Base-by-base conservation (phyloP, 768 basidiomycete genomes). In the Erythrobasidium yunnanense region DNA sequence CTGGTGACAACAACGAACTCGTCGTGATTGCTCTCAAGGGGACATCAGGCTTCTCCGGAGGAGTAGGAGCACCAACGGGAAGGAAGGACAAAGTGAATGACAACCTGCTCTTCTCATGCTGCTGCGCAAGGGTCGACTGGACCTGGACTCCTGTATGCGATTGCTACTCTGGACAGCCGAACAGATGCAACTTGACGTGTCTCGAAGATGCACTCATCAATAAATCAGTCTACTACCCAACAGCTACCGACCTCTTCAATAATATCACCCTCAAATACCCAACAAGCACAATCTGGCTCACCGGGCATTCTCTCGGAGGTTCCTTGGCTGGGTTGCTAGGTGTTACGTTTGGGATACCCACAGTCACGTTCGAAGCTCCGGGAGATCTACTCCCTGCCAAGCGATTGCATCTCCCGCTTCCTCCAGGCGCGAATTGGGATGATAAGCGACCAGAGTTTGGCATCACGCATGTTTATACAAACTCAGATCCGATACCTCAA, bases 81-180 rank as follows among this genome's bases (percentile, higher is more conserved):
- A 81, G 80, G 72, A 95, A 87, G 76, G 93, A 97, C 79, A 93
- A 91, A 77, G 76, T 85, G 66, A 97, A 97, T 65, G 92, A 96
- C 72, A 97, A 93, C 73, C 78, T 92, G n/a, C 78, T 97, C 33
- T 93, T 93, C 78, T 79, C 89, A 2, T 97, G 93, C 76, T 97
- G 93, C 76, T 97, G 93, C 72, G 92, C 90, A 1, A 81, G 87
- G 5, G 88, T 96, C n/a, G 89, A 87, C 33, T 88, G 90, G 57
- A 88, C 88, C 0, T 97, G 93, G 93, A 83, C 82, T 20, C 81
- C 93, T 0, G 93, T 95, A 0, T 97, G 93, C 74, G 86, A 83
- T 53, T 97, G 93, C 76, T 86, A 85, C 73, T 78, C 83, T 5
- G 83, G 88, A 1, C 45, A 45, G 34, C 45, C 47, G 22, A 55